Evolutionary conservation across 495 filamentous ascomycete genomes (phyloP).

Genomic region (Annulohypoxylon moriforme): DNA sequence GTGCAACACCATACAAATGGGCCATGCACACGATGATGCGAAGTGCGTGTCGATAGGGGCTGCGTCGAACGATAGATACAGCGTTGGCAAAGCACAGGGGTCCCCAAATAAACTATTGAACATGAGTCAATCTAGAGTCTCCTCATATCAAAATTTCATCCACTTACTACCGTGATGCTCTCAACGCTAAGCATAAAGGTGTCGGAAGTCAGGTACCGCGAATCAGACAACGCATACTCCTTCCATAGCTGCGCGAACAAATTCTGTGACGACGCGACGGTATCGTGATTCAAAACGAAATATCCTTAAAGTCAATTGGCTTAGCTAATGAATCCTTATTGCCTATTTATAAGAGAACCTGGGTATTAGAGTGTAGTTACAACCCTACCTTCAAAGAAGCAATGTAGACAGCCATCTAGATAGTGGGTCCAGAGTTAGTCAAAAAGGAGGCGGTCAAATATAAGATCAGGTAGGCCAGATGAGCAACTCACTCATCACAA

Average conservation of each 20-base stretch:
- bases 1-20: slow-evolving; percentile 85
- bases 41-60: slow-evolving; percentile 74
- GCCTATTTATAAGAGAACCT: too few species aligned
- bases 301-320: slow-evolving; percentile 65
- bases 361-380: background rate
- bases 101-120: slow-evolving; percentile 72
- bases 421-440: slow-evolving; percentile 12
- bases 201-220: slow-evolving; percentile 82
- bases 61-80: slow-evolving; percentile 64
- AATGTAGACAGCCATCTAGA: slow-evolving; percentile 71
- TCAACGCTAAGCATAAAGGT: slow-evolving; percentile 87
- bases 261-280: slow-evolving; percentile 52
- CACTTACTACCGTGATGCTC: slow-evolving; percentile 78
- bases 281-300: slow-evolving; percentile 73
- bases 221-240: slow-evolving; percentile 86
- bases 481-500: slow-evolving; percentile 61
- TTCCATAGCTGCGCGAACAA: slow-evolving; percentile 88
- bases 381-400: slow-evolving; percentile 78
- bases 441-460: slow-evolving; percentile 2
- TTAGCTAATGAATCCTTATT: background rate
- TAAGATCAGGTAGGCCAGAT: slow-evolving; percentile 55
- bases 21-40: slow-evolving; percentile 79
- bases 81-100: slow-evolving; percentile 80
- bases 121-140: background rate
- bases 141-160: background rate